These are phyloP conservation scores for Astrephomene gubernaculifera DNA, from an alignment of 139 green algal species.

Conservation along the genomic window DNA sequence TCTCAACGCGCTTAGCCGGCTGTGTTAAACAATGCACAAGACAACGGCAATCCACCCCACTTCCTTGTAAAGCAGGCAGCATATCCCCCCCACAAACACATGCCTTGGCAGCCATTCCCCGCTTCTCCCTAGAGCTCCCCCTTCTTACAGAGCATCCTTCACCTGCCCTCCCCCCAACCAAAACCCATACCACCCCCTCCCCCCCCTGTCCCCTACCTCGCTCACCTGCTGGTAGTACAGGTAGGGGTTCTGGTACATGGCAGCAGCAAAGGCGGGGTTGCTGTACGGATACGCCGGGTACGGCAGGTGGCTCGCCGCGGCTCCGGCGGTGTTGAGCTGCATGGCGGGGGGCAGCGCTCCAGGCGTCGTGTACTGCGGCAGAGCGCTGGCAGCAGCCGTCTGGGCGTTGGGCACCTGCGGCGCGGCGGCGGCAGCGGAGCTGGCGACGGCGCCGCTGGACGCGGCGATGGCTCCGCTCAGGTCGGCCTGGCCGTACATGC, in stretches of 20 bases:
- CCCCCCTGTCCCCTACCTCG: neutral
- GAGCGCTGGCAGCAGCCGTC: neutral
- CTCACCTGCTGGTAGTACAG: constrained; percentile 30
- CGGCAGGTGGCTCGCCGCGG: constrained; percentile 10
- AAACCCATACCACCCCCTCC: neutral
- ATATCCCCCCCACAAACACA: too few species aligned
- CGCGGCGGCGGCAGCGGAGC: neutral
- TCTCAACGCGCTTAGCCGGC: too few species aligned
- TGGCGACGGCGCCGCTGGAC: neutral
- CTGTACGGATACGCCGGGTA: constrained; percentile 29
- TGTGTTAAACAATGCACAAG: too few species aligned
- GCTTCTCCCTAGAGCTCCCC: too few species aligned
- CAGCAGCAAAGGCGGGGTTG: constrained; percentile 15
- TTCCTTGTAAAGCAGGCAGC: too few species aligned
- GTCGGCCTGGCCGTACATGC: constrained; percentile 42
- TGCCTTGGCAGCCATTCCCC: too few species aligned
- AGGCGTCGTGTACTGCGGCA: constrained; percentile 16
- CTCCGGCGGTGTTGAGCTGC: constrained; percentile 26
- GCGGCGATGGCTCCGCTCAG: constrained; percentile 9
- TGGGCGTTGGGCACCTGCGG: constrained; percentile 12
- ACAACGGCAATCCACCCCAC: too few species aligned
- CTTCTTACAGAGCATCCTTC: too few species aligned
- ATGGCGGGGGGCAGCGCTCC: constrained; percentile 14
- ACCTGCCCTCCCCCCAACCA: too few species aligned
- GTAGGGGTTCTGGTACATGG: constrained; percentile 41